These are phyloP conservation scores for Fusarium neocosmosporiellum DNA, from an alignment of 2,329 filamentous ascomycete genomes.

Conservation along the genomic window DNA sequence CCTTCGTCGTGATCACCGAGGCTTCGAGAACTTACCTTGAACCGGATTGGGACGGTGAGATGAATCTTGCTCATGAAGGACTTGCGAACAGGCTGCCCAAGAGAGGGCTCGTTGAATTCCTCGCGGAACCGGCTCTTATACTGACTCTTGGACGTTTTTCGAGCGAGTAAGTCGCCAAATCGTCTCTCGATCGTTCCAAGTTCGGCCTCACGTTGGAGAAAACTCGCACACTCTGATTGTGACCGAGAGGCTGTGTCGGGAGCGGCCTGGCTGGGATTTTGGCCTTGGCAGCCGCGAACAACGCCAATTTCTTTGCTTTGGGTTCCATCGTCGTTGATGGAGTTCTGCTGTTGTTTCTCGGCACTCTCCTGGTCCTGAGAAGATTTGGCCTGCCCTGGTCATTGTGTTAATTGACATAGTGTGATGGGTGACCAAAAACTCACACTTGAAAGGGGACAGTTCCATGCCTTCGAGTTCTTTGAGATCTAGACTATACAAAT, in stretches of 20 bases:
- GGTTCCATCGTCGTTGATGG: background rate
- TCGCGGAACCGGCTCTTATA: conserved; percentile 56
- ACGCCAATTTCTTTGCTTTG: background rate
- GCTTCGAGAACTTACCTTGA: conserved; percentile 33
- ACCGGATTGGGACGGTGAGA: conserved; percentile 47
- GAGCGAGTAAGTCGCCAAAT: conserved; percentile 51
- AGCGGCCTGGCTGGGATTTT: background rate
- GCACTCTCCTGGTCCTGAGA: conserved; percentile 39
- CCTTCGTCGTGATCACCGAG: background rate
- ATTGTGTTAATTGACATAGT: background rate
- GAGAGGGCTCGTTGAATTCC: conserved; percentile 43
- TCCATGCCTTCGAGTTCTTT: conserved; percentile 51
- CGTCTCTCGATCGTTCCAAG: conserved; percentile 53
- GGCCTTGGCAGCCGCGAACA: background rate
- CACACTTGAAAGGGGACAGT: conserved; percentile 50
- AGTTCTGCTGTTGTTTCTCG: conserved; percentile 11
- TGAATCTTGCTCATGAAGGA: conserved; percentile 53
- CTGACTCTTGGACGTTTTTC: conserved; percentile 44
- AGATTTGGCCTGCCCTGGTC: conserved; percentile 15
- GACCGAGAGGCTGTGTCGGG: conserved; percentile 25
- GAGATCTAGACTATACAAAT: conserved; percentile 44
- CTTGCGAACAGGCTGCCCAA: conserved; percentile 20
- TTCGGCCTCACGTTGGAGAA: conserved; percentile 53
- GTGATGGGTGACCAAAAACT: conserved; percentile 4
- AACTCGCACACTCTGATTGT: conserved; percentile 52